phyloP scores from a whole-genome alignment of 148 eudicot species.

The Fallopia convolvulus region DNA sequence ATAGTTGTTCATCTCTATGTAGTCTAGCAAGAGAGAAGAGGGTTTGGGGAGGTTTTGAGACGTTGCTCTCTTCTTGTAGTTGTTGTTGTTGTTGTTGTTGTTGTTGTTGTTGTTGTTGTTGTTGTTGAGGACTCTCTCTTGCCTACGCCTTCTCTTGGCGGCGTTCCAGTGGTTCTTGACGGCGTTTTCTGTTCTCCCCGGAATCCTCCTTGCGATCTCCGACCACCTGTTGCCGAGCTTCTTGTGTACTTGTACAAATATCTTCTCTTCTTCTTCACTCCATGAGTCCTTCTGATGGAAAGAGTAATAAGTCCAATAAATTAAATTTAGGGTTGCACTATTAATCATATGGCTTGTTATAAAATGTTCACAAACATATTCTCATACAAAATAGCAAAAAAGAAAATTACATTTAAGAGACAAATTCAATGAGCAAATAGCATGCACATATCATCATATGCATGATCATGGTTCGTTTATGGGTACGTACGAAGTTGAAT shows the following conservation, averaged over 20 bases:
- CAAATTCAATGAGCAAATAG: background rate
- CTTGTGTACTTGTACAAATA: conserved; percentile 18
- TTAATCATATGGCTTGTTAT: background rate
- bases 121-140: conserved; percentile 21
- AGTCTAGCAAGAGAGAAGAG: conserved; percentile 45
- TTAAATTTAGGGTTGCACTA: background rate
- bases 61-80: conserved; percentile 17
- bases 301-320: background rate
- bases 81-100: conserved; percentile 15
- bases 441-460: background rate
- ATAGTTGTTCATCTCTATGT: conserved; percentile 29
- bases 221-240: conserved; percentile 28
- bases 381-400: no score
- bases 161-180: conserved; percentile 36
- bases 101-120: background rate
- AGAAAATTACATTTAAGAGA: no score
- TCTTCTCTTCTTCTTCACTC: conserved; percentile 28
- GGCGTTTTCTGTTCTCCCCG: conserved; percentile 28
- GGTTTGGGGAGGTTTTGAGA: background rate
- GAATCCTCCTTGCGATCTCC: conserved; percentile 21
- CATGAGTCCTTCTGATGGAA: conserved; percentile 14
- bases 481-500: background rate
- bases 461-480: background rate
- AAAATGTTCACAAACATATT: no score
- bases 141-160: conserved; percentile 24